A percentile compares a stretch with the other conserved stretches of the same genome.
These are phyloP conservation scores for Cystofilobasidium ferigula DNA, from an alignment of 768 basidiomycete species.

Conservation along the genomic window DNA sequence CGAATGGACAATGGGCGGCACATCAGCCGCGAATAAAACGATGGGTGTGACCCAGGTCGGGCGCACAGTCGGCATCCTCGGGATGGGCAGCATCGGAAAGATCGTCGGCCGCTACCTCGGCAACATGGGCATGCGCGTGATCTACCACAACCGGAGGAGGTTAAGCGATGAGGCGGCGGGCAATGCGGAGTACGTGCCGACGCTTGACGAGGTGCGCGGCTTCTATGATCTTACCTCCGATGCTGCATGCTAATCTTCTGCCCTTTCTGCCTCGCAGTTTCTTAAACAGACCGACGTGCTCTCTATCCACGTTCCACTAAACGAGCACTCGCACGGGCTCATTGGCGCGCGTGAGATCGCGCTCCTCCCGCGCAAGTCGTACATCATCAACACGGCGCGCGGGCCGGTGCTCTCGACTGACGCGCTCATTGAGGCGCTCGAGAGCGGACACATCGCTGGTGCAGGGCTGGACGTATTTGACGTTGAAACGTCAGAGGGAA, in stretches of 20 bases:
- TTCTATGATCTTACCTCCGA: not conserved
- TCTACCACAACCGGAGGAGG: constrained; percentile 20
- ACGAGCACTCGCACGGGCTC: constrained; percentile 45
- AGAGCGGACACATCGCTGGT: constrained; percentile 46
- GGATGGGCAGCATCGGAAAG: constrained; percentile 21
- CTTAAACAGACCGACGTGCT: constrained; percentile 50
- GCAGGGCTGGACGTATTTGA: constrained; percentile 58
- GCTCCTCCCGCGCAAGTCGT: constrained; percentile 49
- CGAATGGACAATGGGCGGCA: constrained; percentile 13
- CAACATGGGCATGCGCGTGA: constrained; percentile 16
- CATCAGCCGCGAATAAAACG: constrained; percentile 6
- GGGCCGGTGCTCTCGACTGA: constrained; percentile 57
- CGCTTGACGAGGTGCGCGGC: constrained; percentile 9
- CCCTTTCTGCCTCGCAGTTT: constrained; percentile 38
- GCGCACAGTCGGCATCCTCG: constrained; percentile 11
- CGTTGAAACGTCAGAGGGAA: constrained; percentile 1
- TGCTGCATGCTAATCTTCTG: not conserved
- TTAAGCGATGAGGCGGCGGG: constrained; percentile 4
- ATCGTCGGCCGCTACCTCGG: constrained; percentile 16
- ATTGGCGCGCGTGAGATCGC: constrained; percentile 46
- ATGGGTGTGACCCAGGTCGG: constrained; percentile 21
- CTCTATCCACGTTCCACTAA: constrained; percentile 53
- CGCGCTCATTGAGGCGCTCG: constrained; percentile 46
- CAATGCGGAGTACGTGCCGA: constrained; percentile 4
- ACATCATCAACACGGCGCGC: constrained; percentile 57